phyloP scores from a whole-genome alignment of 2,329 filamentous ascomycete species.

The Saccharata proteae region DNA sequence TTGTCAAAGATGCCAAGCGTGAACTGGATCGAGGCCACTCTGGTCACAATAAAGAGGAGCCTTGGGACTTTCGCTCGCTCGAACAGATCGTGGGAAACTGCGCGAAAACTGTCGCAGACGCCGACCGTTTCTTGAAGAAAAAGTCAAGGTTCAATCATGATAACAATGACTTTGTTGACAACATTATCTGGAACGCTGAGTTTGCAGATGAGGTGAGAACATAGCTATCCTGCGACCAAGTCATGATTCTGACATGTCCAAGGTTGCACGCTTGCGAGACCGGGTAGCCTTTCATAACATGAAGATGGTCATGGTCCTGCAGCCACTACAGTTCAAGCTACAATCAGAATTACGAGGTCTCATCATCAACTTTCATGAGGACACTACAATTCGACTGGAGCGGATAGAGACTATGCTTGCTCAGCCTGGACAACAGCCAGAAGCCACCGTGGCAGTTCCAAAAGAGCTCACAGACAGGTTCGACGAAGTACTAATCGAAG shows the following conservation, averaged over 20 bases:
- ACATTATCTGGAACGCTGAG: constrained; percentile 12
- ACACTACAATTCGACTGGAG: constrained; percentile 10
- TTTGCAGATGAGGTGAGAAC: constrained; percentile 9
- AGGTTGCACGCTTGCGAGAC: constrained; percentile 5
- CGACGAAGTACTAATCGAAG: background rate
- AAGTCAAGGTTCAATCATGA: constrained; percentile 8
- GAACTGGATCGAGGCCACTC: constrained; percentile 5
- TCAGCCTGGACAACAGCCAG: background rate
- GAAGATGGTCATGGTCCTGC: constrained; percentile 11
- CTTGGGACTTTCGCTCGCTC: constrained; percentile 8
- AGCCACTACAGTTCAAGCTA: constrained; percentile 10
- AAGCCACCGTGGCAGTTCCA: constrained; percentile 5
- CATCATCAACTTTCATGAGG: constrained; percentile 10
- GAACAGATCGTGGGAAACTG: constrained; percentile 13
- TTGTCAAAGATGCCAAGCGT: constrained; percentile 9
- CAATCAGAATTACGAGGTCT: constrained; percentile 10
- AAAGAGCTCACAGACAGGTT: constrained; percentile 2
- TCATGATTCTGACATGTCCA: background rate
- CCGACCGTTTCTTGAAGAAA: constrained; percentile 10
- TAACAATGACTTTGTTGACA: constrained; percentile 10
- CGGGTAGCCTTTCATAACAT: constrained; percentile 11
- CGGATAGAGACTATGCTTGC: constrained; percentile 10
- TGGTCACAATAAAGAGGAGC: constrained; percentile 1
- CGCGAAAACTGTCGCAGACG: constrained; percentile 10
- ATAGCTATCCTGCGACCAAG: background rate